Conservation (phyloP, 2,329 filamentous ascomycete genomes). For the Pochonia chlamydosporia region DNA sequence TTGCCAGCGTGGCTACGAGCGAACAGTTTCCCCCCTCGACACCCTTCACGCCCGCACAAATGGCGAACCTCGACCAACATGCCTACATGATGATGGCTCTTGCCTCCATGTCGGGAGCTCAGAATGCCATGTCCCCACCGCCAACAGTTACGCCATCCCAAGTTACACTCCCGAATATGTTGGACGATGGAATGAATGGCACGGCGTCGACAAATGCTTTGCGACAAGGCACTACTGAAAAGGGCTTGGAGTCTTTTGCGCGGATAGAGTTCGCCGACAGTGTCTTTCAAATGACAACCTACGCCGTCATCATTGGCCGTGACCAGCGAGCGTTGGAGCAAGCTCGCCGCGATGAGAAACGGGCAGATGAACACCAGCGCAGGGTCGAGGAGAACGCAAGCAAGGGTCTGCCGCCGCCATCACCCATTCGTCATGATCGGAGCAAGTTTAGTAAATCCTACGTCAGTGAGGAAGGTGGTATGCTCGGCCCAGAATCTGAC, state of each 20-base stretch:
- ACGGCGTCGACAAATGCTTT: slow-evolving; percentile 24
- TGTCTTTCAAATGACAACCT: slow-evolving; percentile 73
- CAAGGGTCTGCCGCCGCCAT: slow-evolving; percentile 44
- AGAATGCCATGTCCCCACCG: slow-evolving; percentile 32
- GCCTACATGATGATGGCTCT: slow-evolving; percentile 42
- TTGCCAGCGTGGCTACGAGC: slow-evolving; percentile 10
- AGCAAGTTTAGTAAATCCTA: slow-evolving; percentile 58
- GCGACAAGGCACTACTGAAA: slow-evolving; percentile 28
- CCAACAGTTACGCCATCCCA: slow-evolving; percentile 41
- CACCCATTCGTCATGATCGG: slow-evolving; percentile 43
- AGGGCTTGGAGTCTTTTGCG: slow-evolving; percentile 50
- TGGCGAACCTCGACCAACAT: slow-evolving; percentile 29
- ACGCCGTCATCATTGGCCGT: slow-evolving; percentile 65
- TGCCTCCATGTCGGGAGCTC: slow-evolving; percentile 31
- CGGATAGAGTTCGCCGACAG: slow-evolving; percentile 67
- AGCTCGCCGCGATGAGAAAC: slow-evolving; percentile 46
- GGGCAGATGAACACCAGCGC: slow-evolving; percentile 38
- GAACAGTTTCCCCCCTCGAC: slow-evolving; percentile 25
- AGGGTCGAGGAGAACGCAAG: slow-evolving; percentile 40
- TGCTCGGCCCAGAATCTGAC: slow-evolving; percentile 58
- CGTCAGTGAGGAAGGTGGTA: slow-evolving; percentile 64
- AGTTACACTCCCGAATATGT: slow-evolving; percentile 35
- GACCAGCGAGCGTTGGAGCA: slow-evolving; percentile 56
- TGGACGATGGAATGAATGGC: slow-evolving; percentile 24
- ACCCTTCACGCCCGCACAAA: slow-evolving; percentile 25